phyloP scores from a whole-genome alignment of 2,329 filamentous ascomycete species.

The Colletotrichum noveboracense region DNA sequence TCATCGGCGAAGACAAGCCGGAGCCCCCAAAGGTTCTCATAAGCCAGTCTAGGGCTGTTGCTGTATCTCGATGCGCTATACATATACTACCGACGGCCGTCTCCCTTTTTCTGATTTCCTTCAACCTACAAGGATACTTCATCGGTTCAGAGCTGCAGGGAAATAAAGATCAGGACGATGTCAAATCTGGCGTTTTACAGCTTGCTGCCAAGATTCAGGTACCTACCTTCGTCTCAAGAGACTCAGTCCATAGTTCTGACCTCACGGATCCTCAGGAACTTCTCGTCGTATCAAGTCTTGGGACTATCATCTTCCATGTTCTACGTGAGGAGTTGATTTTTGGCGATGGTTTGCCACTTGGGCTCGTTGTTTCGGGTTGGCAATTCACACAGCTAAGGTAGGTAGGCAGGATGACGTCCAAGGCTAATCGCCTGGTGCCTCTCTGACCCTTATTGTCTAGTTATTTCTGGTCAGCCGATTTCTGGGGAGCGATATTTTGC shows the following conservation, averaged over 20 bases:
- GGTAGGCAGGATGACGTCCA: background rate
- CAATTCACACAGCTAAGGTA: background rate
- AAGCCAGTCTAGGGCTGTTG: background rate
- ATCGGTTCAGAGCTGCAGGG: background rate
- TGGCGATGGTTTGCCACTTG: background rate
- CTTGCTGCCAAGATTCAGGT: background rate
- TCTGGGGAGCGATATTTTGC: background rate
- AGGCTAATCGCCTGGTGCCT: background rate
- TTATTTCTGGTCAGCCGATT: background rate
- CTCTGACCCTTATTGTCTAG: background rate
- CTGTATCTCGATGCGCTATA: background rate
- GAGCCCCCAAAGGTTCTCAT: background rate
- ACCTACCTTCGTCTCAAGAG: background rate
- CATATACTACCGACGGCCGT: background rate
- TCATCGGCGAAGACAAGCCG: too few relatives aligned
- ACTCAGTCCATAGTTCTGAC: background rate
- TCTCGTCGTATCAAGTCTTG: background rate
- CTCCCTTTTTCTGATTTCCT: background rate
- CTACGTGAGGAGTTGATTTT: background rate
- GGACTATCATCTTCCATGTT: background rate
- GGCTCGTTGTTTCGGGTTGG: background rate
- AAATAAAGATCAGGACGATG: background rate
- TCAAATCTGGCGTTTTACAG: background rate
- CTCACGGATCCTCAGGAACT: background rate
- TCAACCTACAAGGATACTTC: background rate